phyloP scores from a whole-genome alignment of 2,329 filamentous ascomycete genomes.

The Monosporascus sp. region DNA sequence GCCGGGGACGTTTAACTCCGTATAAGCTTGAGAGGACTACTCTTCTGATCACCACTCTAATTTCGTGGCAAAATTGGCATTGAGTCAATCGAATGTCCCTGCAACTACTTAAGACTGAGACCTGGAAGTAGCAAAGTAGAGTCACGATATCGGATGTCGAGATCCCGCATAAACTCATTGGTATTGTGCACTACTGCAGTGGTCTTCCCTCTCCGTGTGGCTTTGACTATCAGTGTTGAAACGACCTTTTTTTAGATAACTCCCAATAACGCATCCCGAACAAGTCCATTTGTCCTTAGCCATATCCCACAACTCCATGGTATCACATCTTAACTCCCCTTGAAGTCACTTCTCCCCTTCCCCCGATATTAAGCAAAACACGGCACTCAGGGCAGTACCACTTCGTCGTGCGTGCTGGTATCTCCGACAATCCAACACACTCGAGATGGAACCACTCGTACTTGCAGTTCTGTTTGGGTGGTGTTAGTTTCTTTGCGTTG shows the following conservation, averaged over 20 bases:
- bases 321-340: constrained; percentile 44
- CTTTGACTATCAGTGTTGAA: no score
- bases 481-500: constrained; percentile 17
- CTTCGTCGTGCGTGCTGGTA: constrained; percentile 67
- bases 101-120: no score
- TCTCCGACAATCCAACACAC: constrained; percentile 64
- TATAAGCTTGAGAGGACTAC: no score
- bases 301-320: neutral
- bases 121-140: no score
- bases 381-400: constrained; percentile 82
- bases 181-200: no score
- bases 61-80: no score
- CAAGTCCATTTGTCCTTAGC: neutral
- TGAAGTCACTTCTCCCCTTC: constrained; percentile 58
- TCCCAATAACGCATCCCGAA: neutral
- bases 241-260: neutral
- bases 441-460: constrained; percentile 82
- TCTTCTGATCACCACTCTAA: no score
- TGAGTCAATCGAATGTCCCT: no score
- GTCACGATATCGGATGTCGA: no score
- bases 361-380: constrained; percentile 55
- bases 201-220: no score
- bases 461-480: constrained; percentile 54
- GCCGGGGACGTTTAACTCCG: no score
- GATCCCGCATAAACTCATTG: no score